phyloP scores from a whole-genome alignment of 768 basidiomycete species.

The Rhodosporidiobolus sp. region DNA sequence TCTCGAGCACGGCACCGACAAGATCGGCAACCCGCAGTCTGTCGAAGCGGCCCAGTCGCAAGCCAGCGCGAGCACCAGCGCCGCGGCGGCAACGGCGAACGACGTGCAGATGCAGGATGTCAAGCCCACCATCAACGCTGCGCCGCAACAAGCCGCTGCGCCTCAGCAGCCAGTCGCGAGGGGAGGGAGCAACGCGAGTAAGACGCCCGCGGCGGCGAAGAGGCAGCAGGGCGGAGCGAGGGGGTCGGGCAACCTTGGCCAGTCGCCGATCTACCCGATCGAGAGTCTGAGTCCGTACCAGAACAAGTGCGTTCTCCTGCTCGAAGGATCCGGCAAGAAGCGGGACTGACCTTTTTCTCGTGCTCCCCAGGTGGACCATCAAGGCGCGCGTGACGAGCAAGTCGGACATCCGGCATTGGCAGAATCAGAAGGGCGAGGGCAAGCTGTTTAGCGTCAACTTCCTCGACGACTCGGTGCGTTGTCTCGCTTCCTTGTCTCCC shows the following conservation, averaged over 20 bases:
- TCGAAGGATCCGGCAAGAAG: not conserved
- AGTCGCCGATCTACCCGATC: conserved; percentile 68
- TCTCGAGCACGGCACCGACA: conserved; percentile 58
- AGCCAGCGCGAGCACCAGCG: conserved; percentile 48
- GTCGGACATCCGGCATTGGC: conserved; percentile 82
- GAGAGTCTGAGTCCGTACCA: conserved; percentile 94
- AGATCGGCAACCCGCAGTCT: conserved; percentile 65
- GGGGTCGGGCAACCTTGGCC: conserved; percentile 5
- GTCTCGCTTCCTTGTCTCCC: not conserved
- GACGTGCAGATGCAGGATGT: conserved; percentile 14
- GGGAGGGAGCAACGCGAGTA: conserved; percentile 41
- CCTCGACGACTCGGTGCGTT: conserved; percentile 81
- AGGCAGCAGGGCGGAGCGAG: conserved; percentile 16
- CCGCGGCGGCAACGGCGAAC: conserved; percentile 44
- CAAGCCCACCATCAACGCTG: conserved; percentile 6
- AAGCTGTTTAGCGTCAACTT: conserved; percentile 88
- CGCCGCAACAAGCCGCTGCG: conserved; percentile 30
- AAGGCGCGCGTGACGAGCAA: conserved; percentile 89
- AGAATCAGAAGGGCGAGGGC: conserved; percentile 84
- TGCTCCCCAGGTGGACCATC: conserved; percentile 70
- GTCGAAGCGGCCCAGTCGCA: conserved; percentile 46
- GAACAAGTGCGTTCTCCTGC: conserved; percentile 60
- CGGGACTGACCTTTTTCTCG: not conserved
- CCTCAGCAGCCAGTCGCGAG: conserved; percentile 46
- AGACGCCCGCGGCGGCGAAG: conserved; percentile 28